Percentiles rank a stretch among this genome's conserved stretches.
phyloP scores from a whole-genome alignment of 495 filamentous ascomycete species.

The Trypethelium eluteriae region DNA sequence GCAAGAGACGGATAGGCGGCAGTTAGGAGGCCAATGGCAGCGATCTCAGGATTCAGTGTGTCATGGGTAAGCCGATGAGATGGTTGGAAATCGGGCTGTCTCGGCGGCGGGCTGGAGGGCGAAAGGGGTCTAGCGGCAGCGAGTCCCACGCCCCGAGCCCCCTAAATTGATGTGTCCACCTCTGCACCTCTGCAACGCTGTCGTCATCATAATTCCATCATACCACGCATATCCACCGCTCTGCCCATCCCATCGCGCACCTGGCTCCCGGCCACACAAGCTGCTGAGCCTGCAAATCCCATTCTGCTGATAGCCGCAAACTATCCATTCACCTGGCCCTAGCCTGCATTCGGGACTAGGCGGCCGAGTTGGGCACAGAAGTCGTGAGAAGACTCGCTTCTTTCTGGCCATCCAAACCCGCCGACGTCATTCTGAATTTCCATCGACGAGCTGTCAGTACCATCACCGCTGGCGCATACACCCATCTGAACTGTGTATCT shows the following conservation, averaged over 20 bases:
- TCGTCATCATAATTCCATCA: constrained; percentile 13
- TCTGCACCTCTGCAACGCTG: constrained; percentile 10
- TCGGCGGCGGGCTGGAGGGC: too few relatives aligned
- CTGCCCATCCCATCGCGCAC: background rate
- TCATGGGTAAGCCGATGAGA: too few relatives aligned
- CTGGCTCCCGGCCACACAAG: constrained; percentile 1
- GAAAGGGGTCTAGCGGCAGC: too few relatives aligned
- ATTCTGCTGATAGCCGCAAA: constrained; percentile 1
- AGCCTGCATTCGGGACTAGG: background rate
- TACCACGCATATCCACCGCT: background rate
- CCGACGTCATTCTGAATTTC: constrained; percentile 8
- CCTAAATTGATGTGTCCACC: constrained; percentile 11
- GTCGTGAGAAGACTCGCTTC: background rate
- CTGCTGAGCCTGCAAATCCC: background rate
- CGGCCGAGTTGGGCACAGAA: background rate
- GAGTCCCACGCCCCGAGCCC: background rate
- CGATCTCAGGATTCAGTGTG: too few relatives aligned
- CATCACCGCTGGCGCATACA: background rate
- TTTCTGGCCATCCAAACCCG: background rate
- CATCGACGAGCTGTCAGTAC: background rate
- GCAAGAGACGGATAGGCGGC: too few relatives aligned
- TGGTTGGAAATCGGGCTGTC: too few relatives aligned
- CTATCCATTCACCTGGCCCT: background rate
- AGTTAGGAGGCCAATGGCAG: too few relatives aligned
- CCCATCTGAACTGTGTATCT: background rate